These are phyloP conservation scores for Fusarium chlamydosporum DNA, from an alignment of 2,329 filamentous ascomycete genomes.

Conservation along the genomic window DNA sequence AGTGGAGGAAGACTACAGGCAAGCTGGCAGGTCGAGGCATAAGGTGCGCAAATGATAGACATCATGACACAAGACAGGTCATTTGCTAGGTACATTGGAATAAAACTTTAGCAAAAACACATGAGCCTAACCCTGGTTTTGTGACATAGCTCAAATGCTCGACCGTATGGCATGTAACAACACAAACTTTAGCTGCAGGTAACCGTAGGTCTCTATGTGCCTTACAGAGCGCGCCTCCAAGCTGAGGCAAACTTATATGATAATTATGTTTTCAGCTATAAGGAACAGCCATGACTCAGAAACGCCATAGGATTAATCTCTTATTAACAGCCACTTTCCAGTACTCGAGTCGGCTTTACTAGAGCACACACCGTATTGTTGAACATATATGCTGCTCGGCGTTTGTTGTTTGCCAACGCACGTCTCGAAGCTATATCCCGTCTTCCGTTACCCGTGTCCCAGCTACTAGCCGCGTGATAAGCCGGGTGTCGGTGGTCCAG, in stretches of 20 bases:
- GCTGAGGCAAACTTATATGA: slow-evolving; percentile 18
- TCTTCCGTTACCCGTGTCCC: slow-evolving; percentile 39
- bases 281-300: not conserved
- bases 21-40: slow-evolving; percentile 21
- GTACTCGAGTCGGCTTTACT: slow-evolving; percentile 14
- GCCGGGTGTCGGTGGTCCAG: not conserved
- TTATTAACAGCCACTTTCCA: not conserved
- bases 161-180: slow-evolving; percentile 26
- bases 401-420: slow-evolving; percentile 38
- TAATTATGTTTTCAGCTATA: slow-evolving; percentile 8
- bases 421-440: slow-evolving; percentile 37
- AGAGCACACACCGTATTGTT: slow-evolving; percentile 4
- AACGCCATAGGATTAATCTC: not conserved
- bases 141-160: slow-evolving; percentile 7
- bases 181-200: slow-evolving; percentile 43
- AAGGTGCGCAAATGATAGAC: slow-evolving; percentile 20
- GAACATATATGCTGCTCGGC: slow-evolving; percentile 7
- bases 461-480: slow-evolving; percentile 30
- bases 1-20: slow-evolving; percentile 6
- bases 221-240: slow-evolving; percentile 14
- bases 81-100: slow-evolving; percentile 27
- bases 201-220: slow-evolving; percentile 32
- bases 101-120: slow-evolving; percentile 18
- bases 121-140: not conserved
- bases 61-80: slow-evolving; percentile 19